Evolutionary conservation across 371 early-diverging fungal species (phyloP), one percentile per base, ranked within the genome.

Genomic region (Fennellomyces sp.): DNA sequence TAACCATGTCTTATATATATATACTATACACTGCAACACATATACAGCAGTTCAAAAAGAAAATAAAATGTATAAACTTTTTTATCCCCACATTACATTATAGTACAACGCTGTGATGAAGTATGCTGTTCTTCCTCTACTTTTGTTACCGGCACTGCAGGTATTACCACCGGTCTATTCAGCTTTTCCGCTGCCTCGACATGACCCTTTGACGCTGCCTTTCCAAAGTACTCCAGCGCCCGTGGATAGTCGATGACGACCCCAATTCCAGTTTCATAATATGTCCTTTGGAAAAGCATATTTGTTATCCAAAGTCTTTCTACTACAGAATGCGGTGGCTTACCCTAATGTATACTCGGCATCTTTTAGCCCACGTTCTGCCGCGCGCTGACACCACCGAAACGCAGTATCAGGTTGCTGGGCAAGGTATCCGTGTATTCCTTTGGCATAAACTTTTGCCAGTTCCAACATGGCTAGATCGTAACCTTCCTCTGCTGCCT

Each of bases 321-420:
- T n/a, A n/a, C n/a, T n/a, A n/a, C n/a, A 21, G 5, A 21, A 11
- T 10, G 11, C 45, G 23, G 8, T 15, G 8, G 8, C 7, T 58
- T 74, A 80, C 80, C 80, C 80, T 31, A 80, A 30, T 5, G 55
- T 60, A 58, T 68, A 80, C 49, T 76, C 75, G 2, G 80, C 80
- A 19, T 63, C 48, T 49, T 57, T 61, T 29, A 65, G 53, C 0
- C 73, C 77, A 11, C 63, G 59, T 23, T 69, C 70, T 23, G 80
- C 66, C 19, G 73, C 75, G 6, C 66, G 54, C 11, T 65, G 54
- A 38, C 80, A 80, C 80, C 80, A 80, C 33, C 69, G 66, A 53
- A 64, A 69, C 0, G 80, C 77, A 10, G 64, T 35, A 3, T 59
- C 56, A 5, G 70, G 64, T 5, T 54, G 41, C 19, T 72, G 58